These are phyloP conservation scores for Colletotrichum sp. DNA, from an alignment of 2,329 filamentous ascomycete genomes.

Conservation along the genomic window DNA sequence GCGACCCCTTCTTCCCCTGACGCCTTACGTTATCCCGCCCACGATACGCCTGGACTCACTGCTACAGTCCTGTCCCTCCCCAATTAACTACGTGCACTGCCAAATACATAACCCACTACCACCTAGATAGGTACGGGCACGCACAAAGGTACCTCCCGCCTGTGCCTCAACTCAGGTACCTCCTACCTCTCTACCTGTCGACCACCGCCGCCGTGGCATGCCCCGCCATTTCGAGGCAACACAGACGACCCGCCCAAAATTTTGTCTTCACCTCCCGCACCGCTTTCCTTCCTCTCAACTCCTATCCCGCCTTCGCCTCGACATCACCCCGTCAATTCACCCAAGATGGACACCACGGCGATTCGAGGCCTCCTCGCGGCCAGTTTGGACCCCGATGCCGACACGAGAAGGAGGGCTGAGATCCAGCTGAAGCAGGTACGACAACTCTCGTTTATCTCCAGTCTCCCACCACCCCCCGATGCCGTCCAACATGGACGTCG, in stretches of 20 bases:
- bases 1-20: not conserved
- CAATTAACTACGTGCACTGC: not conserved
- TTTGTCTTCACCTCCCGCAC: slow-evolving; percentile 22
- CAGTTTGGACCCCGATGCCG: slow-evolving; percentile 76
- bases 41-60: not conserved
- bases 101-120: not conserved
- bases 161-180: not conserved
- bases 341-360: slow-evolving; percentile 74
- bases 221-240: slow-evolving; percentile 24
- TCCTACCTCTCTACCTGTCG: not conserved
- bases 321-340: slow-evolving; percentile 23
- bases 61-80: not conserved
- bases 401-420: slow-evolving; percentile 78
- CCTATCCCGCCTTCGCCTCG: slow-evolving; percentile 22
- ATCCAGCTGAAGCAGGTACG: slow-evolving; percentile 82
- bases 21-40: slow-evolving; percentile 8
- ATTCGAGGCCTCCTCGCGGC: slow-evolving; percentile 79
- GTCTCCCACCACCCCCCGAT: not conserved
- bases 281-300: slow-evolving; percentile 23
- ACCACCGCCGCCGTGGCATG: slow-evolving; percentile 18
- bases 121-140: not conserved
- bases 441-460: slow-evolving; percentile 18
- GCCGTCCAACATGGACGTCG: not conserved
- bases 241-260: slow-evolving; percentile 24
- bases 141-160: not conserved